Base-by-base conservation (phyloP, 1,284 basidiomycete species). In the Puccinia triticina region DNA sequence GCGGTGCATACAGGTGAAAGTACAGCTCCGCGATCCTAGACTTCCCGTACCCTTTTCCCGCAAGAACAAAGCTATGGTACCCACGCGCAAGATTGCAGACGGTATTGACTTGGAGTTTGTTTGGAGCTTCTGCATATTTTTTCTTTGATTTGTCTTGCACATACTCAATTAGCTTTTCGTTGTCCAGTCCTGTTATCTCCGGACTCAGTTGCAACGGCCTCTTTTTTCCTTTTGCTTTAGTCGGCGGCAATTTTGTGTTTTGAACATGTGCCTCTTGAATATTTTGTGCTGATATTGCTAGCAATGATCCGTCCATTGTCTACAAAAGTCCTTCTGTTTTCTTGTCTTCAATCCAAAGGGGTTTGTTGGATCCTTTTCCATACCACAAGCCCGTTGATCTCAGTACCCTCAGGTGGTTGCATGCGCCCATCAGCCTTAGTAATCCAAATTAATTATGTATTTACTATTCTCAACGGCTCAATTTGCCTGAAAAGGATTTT, bases 1-100 rank as follows among this genome's bases (percentile, higher is more conserved):
- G 16, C 32, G 46, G 26, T 12, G 26, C 26, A 59, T 53, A 76
- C 50, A 59, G 50, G 50, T 40, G 53, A 59, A 76, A 59, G 23
- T 34, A 76, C 34, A 76, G 32, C 34, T 76, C 74, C 12, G 55
- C 50, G 37, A 76, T 55, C 37, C 50, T 32, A 26, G 55, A 18
- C 48, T n/a, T n/a, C n/a, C n/a, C n/a, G n/a, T n/a, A n/a, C n/a
- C n/a, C n/a, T n/a, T n/a, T n/a, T n/a, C n/a, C 55, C 1, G 74
- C 74, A 32, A 76, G 53, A 8, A 76, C 29, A 59, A 76, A 76
- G 50, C 34, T 40, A 26, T 67, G 64, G 29, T 67, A 43, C 11
- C 64, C 40, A 18, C 40, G 23, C 4, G 50, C 50, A 55, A 73
- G 71, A 73, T 73, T 50, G 29, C 43, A 73, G 21, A 48, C 43